phyloP scores from a whole-genome alignment of 148 eudicot species.

The Rhododendron mucronatum region DNA sequence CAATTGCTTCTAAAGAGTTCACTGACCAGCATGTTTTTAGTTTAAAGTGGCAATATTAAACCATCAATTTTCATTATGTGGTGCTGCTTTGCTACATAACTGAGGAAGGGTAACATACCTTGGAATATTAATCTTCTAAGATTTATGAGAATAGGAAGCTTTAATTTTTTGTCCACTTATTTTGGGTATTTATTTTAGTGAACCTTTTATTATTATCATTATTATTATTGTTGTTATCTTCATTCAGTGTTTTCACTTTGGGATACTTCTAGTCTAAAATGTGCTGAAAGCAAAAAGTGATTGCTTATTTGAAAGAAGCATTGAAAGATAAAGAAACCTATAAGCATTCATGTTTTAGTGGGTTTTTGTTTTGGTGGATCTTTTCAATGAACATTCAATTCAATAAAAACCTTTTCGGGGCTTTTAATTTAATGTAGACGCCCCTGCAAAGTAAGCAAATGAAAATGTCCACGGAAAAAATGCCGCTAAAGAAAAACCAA shows the following conservation, averaged over 20 bases:
- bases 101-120: background rate
- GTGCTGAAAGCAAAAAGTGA: background rate
- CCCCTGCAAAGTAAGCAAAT: background rate
- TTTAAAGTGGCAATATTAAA: background rate
- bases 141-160: background rate
- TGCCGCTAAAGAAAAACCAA: background rate
- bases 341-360: background rate
- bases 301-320: background rate
- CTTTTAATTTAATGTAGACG: background rate
- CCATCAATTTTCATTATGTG: background rate
- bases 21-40: background rate
- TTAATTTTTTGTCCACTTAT: background rate
- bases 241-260: background rate
- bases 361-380: background rate
- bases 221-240: too few relatives aligned
- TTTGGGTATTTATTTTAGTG: background rate
- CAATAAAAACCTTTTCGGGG: background rate
- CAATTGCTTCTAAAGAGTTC: background rate
- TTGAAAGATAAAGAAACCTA: background rate
- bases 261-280: background rate
- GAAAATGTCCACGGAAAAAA: background rate
- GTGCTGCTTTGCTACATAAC: background rate
- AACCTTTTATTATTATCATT: background rate
- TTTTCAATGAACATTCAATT: background rate
- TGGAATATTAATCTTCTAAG: background rate